These are phyloP conservation scores for Sporothrix phasma DNA, from an alignment of 2,329 filamentous ascomycete species.

Conservation along the genomic window DNA sequence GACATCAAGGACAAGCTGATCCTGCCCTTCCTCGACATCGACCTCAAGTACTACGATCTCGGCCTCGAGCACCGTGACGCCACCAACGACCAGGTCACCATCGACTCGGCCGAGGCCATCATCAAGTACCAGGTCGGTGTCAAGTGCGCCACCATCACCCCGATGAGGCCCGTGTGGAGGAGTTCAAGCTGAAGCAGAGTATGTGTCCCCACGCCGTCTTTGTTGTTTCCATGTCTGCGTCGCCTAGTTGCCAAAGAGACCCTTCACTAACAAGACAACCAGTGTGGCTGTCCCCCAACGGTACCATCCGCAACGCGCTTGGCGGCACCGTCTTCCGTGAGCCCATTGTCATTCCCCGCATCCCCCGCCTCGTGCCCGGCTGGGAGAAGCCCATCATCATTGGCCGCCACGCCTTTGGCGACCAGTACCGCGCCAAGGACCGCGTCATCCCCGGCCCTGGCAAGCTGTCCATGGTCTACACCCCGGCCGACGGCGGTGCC, in stretches of 20 bases:
- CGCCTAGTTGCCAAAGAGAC: too few relatives aligned
- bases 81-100: constrained; percentile 92
- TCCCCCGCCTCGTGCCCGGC: constrained; percentile 87
- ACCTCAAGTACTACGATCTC: constrained; percentile 96
- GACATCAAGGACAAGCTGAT: constrained; percentile 99
- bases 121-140: constrained; percentile 98
- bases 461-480: constrained; percentile 91
- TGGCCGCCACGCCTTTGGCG: constrained; percentile 93
- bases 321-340: constrained; percentile 98
- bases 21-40: constrained; percentile 87
- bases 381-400: constrained; percentile 99
- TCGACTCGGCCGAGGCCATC: constrained; percentile 92
- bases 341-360: constrained; percentile 89
- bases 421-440: constrained; percentile 98
- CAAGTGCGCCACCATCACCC: constrained; percentile 98
- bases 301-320: constrained; percentile 65
- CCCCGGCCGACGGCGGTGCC: constrained; percentile 66
- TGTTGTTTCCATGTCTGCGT: not conserved
- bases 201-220: constrained; percentile 28
- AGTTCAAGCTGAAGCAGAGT: constrained; percentile 99
- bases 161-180: constrained; percentile 90
- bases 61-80: constrained; percentile 90
- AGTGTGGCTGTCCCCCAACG: constrained; percentile 99
- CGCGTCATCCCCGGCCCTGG: constrained; percentile 71
- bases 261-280: constrained; percentile 1